Evolutionary conservation across 768 basidiomycete species (phyloP).

Genomic region (Fistulinella prunicolor): DNA sequence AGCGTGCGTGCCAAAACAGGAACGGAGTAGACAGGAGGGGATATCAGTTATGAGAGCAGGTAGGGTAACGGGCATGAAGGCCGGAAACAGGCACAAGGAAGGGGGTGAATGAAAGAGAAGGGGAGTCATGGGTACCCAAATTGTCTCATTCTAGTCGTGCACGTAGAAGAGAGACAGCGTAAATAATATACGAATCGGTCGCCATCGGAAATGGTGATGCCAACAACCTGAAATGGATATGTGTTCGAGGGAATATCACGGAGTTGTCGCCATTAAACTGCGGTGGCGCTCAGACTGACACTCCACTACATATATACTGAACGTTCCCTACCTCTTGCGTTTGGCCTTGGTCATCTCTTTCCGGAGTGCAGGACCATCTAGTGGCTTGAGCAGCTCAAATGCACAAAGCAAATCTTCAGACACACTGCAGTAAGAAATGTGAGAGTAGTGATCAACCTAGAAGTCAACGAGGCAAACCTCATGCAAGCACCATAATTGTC

Average conservation of each 20-base stretch:
- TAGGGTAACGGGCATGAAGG: slow-evolving; percentile 27
- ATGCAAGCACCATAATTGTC: slow-evolving; percentile 95
- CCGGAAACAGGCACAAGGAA: slow-evolving; percentile 18
- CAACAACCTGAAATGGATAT: slow-evolving; percentile 4
- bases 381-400: slow-evolving; percentile 94
- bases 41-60: slow-evolving; percentile 32
- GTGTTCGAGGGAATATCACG: slow-evolving; percentile 15
- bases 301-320: background rate
- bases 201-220: slow-evolving; percentile 8
- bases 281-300: slow-evolving; percentile 2
- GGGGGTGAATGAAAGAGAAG: slow-evolving; percentile 16
- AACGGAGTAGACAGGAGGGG: slow-evolving; percentile 17
- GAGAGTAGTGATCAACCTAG: slow-evolving; percentile 6
- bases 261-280: slow-evolving; percentile 35
- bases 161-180: slow-evolving; percentile 21
- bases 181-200: slow-evolving; percentile 17
- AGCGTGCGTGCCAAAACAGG: slow-evolving; percentile 24
- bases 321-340: slow-evolving; percentile 75
- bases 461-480: slow-evolving; percentile 52
- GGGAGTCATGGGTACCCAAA: slow-evolving; percentile 27
- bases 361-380: slow-evolving; percentile 90
- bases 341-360: slow-evolving; percentile 99
- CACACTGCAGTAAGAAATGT: slow-evolving; percentile 50
- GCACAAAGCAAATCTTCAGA: slow-evolving; percentile 97
- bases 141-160: slow-evolving; percentile 25